Percentiles rank a stretch among this genome's conserved stretches.
phyloP scores from a whole-genome alignment of 2,329 filamentous ascomycete species.

The Annulohypoxylon truncatum region DNA sequence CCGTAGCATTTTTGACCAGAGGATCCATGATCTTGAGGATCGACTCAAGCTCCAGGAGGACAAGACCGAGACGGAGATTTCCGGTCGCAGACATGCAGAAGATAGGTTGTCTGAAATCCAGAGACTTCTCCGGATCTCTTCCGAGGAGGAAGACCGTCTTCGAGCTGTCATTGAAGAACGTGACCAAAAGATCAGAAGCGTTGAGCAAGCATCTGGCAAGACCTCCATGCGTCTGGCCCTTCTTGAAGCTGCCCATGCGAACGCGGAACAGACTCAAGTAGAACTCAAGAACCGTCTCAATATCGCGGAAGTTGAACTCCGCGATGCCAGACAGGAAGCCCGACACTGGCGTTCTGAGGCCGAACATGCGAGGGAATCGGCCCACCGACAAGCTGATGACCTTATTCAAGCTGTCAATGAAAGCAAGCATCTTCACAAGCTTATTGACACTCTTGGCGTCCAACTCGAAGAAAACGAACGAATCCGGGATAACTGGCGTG shows the following conservation, averaged over 20 bases:
- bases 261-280: constrained; percentile 63
- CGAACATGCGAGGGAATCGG: constrained; percentile 67
- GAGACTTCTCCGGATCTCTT: constrained; percentile 72
- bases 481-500: constrained; percentile 84
- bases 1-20: constrained; percentile 67
- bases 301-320: constrained; percentile 65
- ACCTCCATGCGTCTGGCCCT: constrained; percentile 71
- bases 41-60: constrained; percentile 73
- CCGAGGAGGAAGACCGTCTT: constrained; percentile 78
- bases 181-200: constrained; percentile 71
- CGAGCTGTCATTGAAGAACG: constrained; percentile 75
- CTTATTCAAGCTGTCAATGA: constrained; percentile 62
- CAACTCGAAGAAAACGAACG: constrained; percentile 89
- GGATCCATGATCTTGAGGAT: constrained; percentile 76
- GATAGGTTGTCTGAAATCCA: constrained; percentile 80
- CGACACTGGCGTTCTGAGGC: constrained; percentile 71
- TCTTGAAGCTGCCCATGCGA: constrained; percentile 74
- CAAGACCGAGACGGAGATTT: constrained; percentile 72
- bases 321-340: constrained; percentile 66
- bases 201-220: constrained; percentile 68
- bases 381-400: constrained; percentile 62
- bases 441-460: constrained; percentile 77
- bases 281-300: constrained; percentile 69
- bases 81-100: constrained; percentile 73
- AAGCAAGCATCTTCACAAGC: constrained; percentile 79